A percentile compares a stretch with the other conserved stretches of the same genome.
Evolutionary conservation across 306 rosid species (phyloP).

Genomic region (Abrus pulchellus): DNA sequence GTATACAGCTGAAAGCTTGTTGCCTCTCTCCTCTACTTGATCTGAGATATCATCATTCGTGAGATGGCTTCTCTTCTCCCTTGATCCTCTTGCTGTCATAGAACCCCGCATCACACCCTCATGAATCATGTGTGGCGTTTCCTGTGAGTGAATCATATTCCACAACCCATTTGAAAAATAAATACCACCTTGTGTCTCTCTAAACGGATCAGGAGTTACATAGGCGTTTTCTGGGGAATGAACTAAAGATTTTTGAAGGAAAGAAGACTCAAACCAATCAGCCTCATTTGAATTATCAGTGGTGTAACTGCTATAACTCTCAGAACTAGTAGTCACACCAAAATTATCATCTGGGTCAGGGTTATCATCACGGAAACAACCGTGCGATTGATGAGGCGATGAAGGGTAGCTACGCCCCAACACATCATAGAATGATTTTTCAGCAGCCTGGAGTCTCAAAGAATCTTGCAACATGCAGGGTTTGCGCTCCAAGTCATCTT

Average conservation of each 20-base stretch:
- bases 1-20: slow-evolving; percentile 58
- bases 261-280: slow-evolving; percentile 37
- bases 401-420: slow-evolving; percentile 66
- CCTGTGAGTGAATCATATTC: slow-evolving; percentile 36
- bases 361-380: slow-evolving; percentile 35
- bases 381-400: slow-evolving; percentile 46
- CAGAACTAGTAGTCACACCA: slow-evolving; percentile 42
- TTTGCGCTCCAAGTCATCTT: slow-evolving; percentile 73
- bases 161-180: slow-evolving; percentile 19
- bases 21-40: slow-evolving; percentile 57
- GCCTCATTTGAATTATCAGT: slow-evolving; percentile 55
- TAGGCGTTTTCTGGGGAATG: slow-evolving; percentile 42
- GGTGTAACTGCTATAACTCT: slow-evolving; percentile 49
- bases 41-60: slow-evolving; percentile 46
- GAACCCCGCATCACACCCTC: slow-evolving; percentile 5
- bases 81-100: slow-evolving; percentile 8
- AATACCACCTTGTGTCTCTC: slow-evolving; percentile 36
- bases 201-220: slow-evolving; percentile 43
- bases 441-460: slow-evolving; percentile 77
- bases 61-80: slow-evolving; percentile 55
- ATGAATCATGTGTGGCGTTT: slow-evolving; percentile 7
- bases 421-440: slow-evolving; percentile 85
- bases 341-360: slow-evolving; percentile 47
- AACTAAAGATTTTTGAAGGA: slow-evolving; percentile 24
- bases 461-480: slow-evolving; percentile 89